phyloP scores from a whole-genome alignment of 2,329 filamentous ascomycete species.

The Aureobasidium musti region DNA sequence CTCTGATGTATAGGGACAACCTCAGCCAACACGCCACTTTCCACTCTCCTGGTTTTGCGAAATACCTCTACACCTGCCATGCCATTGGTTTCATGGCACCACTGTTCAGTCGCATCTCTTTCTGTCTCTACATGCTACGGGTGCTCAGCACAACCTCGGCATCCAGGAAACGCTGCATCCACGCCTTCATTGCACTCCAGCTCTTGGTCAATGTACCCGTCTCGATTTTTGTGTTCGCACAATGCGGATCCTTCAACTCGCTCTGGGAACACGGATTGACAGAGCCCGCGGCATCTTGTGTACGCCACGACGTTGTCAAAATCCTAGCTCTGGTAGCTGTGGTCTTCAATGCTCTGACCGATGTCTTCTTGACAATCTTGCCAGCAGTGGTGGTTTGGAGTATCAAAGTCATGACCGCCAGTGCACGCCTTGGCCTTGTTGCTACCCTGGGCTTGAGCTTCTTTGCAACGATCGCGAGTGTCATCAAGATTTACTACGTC shows the following conservation, averaged over 20 bases:
- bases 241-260: slow-evolving; percentile 4
- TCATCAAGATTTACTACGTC: slow-evolving; percentile 15
- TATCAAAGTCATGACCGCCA: slow-evolving; percentile 10
- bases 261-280: not conserved
- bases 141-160: slow-evolving; percentile 4
- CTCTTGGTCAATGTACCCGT: slow-evolving; percentile 17
- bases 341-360: slow-evolving; percentile 11
- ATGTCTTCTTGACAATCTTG: slow-evolving; percentile 10
- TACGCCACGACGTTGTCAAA: not conserved
- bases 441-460: slow-evolving; percentile 7
- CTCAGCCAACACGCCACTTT: not conserved
- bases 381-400: slow-evolving; percentile 18
- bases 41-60: slow-evolving; percentile 1
- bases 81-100: slow-evolving; percentile 17
- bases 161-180: not conserved
- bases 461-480: slow-evolving; percentile 16
- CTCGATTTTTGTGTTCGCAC: slow-evolving; percentile 9
- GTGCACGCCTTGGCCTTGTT: not conserved
- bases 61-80: slow-evolving; percentile 16
- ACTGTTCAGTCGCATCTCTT: slow-evolving; percentile 13
- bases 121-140: slow-evolving; percentile 23
- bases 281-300: not conserved
- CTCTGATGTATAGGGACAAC: not conserved
- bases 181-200: slow-evolving; percentile 13
- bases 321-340: not conserved